Conservation (phyloP, 192 early-diverging fungal species). For the Gaertneriomyces semiglobifer region DNA sequence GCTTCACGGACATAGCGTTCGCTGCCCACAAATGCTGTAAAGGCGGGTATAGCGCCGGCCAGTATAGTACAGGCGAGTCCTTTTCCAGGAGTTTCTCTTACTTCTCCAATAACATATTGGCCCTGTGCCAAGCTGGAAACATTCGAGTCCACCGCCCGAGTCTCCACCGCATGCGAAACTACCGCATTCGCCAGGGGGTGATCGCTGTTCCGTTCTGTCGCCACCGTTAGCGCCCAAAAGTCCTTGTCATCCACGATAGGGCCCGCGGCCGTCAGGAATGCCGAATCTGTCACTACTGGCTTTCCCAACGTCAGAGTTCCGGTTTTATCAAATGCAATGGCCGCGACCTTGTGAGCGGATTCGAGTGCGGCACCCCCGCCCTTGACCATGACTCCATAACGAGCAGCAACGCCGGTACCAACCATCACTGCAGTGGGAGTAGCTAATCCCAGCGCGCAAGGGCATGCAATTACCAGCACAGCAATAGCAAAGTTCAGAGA, state of each 20-base stretch:
- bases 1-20: conserved; percentile 64
- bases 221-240: conserved; percentile 31
- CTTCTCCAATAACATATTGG: conserved; percentile 28
- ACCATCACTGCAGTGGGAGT: conserved; percentile 99
- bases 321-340: conserved; percentile 81
- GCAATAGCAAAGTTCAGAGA: conserved; percentile 59
- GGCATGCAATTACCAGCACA: conserved; percentile 95
- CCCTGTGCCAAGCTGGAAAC: not conserved
- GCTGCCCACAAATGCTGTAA: conserved; percentile 49
- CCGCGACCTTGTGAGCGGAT: conserved; percentile 53
- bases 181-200: conserved; percentile 72
- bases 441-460: conserved; percentile 92
- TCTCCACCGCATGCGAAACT: conserved; percentile 15
- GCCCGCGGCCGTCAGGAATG: conserved; percentile 13
- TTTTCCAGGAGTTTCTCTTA: conserved; percentile 63
- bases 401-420: conserved; percentile 93
- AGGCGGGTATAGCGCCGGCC: not conserved
- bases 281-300: conserved; percentile 44
- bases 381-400: conserved; percentile 86
- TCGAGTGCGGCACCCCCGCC: conserved; percentile 75
- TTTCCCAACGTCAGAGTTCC: conserved; percentile 74
- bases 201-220: conserved; percentile 48
- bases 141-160: not conserved
- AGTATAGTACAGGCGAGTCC: conserved; percentile 48
- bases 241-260: conserved; percentile 12